Conservation (phyloP, 1,284 basidiomycete species). For the Cutaneotrichosporon sp. region DNA sequence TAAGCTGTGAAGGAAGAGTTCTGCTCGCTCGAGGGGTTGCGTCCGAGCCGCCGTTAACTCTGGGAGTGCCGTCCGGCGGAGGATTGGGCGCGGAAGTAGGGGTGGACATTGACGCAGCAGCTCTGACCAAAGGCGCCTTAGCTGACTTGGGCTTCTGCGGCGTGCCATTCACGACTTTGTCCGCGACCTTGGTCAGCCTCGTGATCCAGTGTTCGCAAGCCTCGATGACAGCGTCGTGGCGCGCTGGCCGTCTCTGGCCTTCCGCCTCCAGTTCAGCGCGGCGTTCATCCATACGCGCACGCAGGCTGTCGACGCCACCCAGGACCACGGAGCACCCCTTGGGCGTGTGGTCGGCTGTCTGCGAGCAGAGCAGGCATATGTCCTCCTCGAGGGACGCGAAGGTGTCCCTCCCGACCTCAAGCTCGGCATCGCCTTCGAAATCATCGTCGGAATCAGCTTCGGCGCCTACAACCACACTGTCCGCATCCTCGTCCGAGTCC, state of each 20-base stretch:
- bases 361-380: not conserved
- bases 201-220: conserved; percentile 31
- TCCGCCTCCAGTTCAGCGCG: not conserved
- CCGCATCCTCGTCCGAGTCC: too few species aligned
- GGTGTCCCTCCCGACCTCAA: not conserved
- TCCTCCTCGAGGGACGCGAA: not conserved
- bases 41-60: too few species aligned
- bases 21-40: not conserved
- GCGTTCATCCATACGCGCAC: conserved; percentile 16
- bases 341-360: conserved; percentile 21
- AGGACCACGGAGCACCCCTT: conserved; percentile 32
- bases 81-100: too few species aligned
- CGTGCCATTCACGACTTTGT: conserved; percentile 5
- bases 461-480: too few species aligned
- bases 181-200: conserved; percentile 18
- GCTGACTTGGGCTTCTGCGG: not conserved
- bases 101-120: too few species aligned
- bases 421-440: not conserved
- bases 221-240: conserved; percentile 15
- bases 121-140: not conserved
- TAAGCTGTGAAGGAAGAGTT: too few species aligned
- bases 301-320: conserved; percentile 21
- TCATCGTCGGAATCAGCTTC: too few species aligned
- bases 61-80: too few species aligned
- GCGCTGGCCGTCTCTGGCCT: not conserved